Conservation (phyloP, 108 stramenopile genomes). For the Nitzschia inconspicua region DNA sequence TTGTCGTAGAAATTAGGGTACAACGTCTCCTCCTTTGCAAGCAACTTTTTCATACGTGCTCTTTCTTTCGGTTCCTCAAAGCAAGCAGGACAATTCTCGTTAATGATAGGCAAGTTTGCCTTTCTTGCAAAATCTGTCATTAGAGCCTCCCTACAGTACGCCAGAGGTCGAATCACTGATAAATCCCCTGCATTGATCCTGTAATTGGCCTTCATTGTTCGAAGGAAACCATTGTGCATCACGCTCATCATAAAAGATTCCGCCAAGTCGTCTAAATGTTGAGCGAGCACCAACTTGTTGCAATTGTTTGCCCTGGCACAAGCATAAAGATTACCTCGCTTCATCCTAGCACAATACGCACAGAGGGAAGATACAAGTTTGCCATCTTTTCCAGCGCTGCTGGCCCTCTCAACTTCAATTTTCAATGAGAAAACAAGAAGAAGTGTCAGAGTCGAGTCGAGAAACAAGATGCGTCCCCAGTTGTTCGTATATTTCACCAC, state of each 20-base stretch:
- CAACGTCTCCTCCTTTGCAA: constrained; percentile 88
- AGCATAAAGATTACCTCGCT: constrained; percentile 95
- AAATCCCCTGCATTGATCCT: constrained; percentile 90
- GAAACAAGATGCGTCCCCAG: neutral
- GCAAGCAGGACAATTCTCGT: constrained; percentile 99
- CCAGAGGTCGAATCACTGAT: constrained; percentile 95
- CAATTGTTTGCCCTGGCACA: constrained; percentile 87
- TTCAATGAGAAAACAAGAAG: too few relatives aligned
- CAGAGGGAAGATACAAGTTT: constrained; percentile 87
- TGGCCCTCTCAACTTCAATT: constrained; percentile 75
- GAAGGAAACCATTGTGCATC: constrained; percentile 96
- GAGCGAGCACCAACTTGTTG: constrained; percentile 95
- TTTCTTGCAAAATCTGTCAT: constrained; percentile 90
- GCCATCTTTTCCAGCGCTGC: constrained; percentile 81
- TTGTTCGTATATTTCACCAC: neutral
- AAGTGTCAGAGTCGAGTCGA: neutral
- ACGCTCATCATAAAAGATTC: constrained; percentile 98
- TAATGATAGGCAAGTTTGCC: constrained; percentile 92
- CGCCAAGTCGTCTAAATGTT: constrained; percentile 95
- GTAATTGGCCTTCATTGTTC: constrained; percentile 92
- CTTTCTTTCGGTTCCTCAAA: constrained; percentile 99
- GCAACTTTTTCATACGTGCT: constrained; percentile 92
- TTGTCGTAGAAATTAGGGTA: constrained; percentile 87
- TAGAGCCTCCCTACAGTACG: constrained; percentile 90
- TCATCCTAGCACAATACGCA: constrained; percentile 96